Evolutionary conservation across 2,329 filamentous ascomycete genomes (phyloP).

Genomic region (Grosmannia clavigera): DNA sequence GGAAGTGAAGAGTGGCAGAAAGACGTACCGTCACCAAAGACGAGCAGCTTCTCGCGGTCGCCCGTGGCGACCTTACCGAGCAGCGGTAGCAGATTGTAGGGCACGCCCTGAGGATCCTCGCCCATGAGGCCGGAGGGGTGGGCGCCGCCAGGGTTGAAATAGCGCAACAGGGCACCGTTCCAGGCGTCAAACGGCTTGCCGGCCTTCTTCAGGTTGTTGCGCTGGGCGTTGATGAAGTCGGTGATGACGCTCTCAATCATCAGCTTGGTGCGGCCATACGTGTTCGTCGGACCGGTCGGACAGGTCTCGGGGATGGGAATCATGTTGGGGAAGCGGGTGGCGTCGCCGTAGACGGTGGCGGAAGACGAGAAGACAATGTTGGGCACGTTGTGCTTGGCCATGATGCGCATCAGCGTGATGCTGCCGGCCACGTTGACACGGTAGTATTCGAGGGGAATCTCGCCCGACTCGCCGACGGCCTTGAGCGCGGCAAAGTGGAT

Average conservation of each 20-base stretch:
- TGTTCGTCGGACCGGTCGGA: slow-evolving; percentile 92
- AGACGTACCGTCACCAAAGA: slow-evolving; percentile 77
- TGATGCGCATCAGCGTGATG: slow-evolving; percentile 71
- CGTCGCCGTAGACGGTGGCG: slow-evolving; percentile 96
- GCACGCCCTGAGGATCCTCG: slow-evolving; percentile 90
- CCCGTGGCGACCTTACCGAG: slow-evolving; percentile 93
- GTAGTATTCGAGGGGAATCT: slow-evolving; percentile 96
- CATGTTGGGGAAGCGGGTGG: slow-evolving; percentile 92
- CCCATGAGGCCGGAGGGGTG: slow-evolving; percentile 97
- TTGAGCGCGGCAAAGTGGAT: slow-evolving; percentile 98
- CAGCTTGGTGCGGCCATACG: slow-evolving; percentile 93
- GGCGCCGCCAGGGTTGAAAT: slow-evolving; percentile 94
- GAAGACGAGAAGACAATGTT: slow-evolving; percentile 99
- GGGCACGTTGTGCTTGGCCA: slow-evolving; percentile 80
- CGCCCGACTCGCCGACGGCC: slow-evolving; percentile 90
- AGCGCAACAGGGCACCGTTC: slow-evolving; percentile 87
- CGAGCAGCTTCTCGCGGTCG: slow-evolving; percentile 83
- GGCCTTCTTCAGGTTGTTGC: slow-evolving; percentile 68
- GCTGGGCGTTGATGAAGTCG: slow-evolving; percentile 78
- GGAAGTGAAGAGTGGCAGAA: background rate
- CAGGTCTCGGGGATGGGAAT: slow-evolving; percentile 97
- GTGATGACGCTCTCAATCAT: slow-evolving; percentile 86
- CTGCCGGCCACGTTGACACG: slow-evolving; percentile 91
- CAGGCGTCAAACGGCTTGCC: slow-evolving; percentile 68
- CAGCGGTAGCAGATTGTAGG: slow-evolving; percentile 89